Conservation (phyloP, 768 basidiomycete species). For the Boletus patriciae region DNA sequence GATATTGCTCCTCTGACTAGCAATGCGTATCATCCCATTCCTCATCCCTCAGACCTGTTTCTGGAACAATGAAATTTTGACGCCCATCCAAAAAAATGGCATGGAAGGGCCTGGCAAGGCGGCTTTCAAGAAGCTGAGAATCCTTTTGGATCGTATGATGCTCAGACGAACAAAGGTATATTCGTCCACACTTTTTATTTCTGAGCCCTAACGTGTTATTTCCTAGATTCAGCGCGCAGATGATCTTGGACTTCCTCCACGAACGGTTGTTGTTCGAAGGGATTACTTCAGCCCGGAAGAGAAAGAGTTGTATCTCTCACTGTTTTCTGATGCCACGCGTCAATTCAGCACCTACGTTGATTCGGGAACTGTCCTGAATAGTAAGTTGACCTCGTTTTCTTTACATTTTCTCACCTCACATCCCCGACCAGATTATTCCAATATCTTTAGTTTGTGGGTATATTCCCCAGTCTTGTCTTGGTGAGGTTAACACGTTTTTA, state of each 20-base stretch:
- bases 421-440: constrained; percentile 68
- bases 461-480: background rate
- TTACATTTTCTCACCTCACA: constrained; percentile 7
- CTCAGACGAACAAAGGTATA: constrained; percentile 80
- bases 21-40: constrained; percentile 6
- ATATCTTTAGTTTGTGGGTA: constrained; percentile 77
- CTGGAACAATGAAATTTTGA: constrained; percentile 96
- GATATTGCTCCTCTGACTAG: constrained; percentile 23
- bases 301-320: constrained; percentile 88
- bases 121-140: constrained; percentile 91
- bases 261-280: constrained; percentile 81
- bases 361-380: constrained; percentile 88
- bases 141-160: constrained; percentile 94
- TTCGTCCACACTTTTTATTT: background rate
- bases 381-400: constrained; percentile 46
- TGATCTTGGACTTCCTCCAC: constrained; percentile 91
- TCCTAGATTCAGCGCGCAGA: constrained; percentile 87
- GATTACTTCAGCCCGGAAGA: constrained; percentile 97
- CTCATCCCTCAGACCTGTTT: constrained; percentile 68
- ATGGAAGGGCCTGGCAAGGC: constrained; percentile 73
- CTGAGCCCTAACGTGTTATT: background rate
- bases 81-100: constrained; percentile 91
- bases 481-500: constrained; percentile 18
- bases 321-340: constrained; percentile 91
- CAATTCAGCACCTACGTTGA: constrained; percentile 90